A percentile compares a stretch with the other conserved stretches of the same genome.
Conservation (phyloP, 2,329 filamentous ascomycete species). For the Tolypocladium endophyticum region DNA sequence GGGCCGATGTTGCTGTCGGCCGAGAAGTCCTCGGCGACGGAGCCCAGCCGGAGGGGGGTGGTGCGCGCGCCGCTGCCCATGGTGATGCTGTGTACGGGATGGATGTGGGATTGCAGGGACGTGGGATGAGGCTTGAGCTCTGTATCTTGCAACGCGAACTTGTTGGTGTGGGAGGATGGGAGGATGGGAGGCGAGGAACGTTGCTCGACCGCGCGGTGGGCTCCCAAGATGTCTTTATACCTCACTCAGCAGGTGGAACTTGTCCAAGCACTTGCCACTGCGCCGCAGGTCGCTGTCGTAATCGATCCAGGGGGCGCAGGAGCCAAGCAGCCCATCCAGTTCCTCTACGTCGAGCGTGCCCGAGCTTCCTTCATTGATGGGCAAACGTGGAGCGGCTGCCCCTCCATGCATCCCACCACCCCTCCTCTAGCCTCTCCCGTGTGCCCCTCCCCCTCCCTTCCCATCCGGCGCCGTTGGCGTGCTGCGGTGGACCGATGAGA, state of each 20-base stretch:
- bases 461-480: not conserved
- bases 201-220: not conserved
- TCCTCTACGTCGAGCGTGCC: not conserved
- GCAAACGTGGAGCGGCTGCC: not conserved
- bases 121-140: not conserved
- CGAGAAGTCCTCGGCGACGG: conserved; percentile 68
- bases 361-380: not conserved
- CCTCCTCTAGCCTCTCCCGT: not conserved
- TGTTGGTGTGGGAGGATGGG: not conserved
- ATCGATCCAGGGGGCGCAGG: not conserved
- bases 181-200: not conserved
- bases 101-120: not conserved
- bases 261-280: not conserved
- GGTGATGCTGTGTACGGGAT: conserved; percentile 5
- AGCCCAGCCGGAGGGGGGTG: conserved; percentile 49
- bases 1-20: conserved; percentile 69
- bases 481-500: no score
- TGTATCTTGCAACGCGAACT: not conserved
- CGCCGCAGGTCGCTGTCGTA: not conserved
- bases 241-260: not conserved
- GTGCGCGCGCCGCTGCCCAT: conserved; percentile 16
- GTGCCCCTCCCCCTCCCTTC: not conserved
- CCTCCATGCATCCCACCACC: not conserved
- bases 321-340: not conserved
- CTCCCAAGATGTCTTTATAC: not conserved